These are phyloP conservation scores for Huiozyma naganishii DNA, from an alignment of 805 yeast genomes.

Conservation along the genomic window DNA sequence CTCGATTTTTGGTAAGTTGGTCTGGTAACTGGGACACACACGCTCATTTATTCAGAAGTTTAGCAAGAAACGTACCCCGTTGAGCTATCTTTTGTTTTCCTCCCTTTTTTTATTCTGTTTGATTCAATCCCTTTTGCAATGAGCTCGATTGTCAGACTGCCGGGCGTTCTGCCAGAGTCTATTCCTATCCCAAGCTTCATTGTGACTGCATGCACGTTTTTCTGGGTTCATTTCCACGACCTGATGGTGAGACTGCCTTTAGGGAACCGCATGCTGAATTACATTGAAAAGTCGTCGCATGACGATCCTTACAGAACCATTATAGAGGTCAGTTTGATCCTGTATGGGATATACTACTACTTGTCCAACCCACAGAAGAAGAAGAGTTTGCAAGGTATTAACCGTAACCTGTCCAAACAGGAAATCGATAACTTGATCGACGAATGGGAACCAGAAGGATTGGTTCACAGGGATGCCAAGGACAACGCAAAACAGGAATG, in stretches of 20 bases:
- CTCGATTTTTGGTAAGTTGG: no score
- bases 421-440: conserved; percentile 77
- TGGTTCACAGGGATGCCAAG: conserved; percentile 42
- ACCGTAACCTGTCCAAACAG: conserved; percentile 43
- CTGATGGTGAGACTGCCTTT: conserved; percentile 18
- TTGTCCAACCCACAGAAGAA: conserved; percentile 56
- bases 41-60: no score
- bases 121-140: no score
- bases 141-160: no score
- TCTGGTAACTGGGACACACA: no score
- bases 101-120: no score
- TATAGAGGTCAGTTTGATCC: conserved; percentile 61
- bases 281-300: conserved; percentile 77
- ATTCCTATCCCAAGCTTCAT: conserved; percentile 23
- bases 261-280: conserved; percentile 39
- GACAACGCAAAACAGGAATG: conserved; percentile 36
- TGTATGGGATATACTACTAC: conserved; percentile 80
- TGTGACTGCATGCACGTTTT: conserved; percentile 14
- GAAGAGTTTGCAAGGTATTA: conserved; percentile 65
- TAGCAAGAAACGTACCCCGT: no score
- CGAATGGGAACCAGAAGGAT: conserved; percentile 88
- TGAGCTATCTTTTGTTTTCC: no score
- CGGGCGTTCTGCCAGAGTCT: conserved; percentile 12
- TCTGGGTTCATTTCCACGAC: conserved; percentile 15
- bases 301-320: conserved; percentile 88